A percentile compares a stretch with the other conserved stretches of the same genome.
Evolutionary conservation across 2,329 filamentous ascomycete species (phyloP).

Genomic region (Trichoderma koningiopsis): DNA sequence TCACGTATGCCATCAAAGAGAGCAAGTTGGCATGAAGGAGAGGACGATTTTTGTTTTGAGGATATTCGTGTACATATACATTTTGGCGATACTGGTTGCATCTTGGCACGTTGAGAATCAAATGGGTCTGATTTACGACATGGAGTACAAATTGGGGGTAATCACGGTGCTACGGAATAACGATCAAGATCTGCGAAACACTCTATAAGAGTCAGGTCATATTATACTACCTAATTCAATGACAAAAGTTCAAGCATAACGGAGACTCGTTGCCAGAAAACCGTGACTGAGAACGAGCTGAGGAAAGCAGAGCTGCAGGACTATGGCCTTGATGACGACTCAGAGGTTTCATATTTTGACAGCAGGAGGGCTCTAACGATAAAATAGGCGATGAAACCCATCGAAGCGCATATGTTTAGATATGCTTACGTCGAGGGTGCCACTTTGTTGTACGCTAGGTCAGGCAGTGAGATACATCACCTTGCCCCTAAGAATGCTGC

Average conservation of each 20-base stretch:
- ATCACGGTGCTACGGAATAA: constrained; percentile 4
- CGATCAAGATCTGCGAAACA: background rate
- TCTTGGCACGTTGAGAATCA: background rate
- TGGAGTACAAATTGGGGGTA: background rate
- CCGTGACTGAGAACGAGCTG: background rate
- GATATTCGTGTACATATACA: background rate
- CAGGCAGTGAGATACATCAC: background rate
- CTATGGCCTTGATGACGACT: background rate
- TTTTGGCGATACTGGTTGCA: constrained; percentile 1
- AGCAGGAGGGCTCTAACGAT: background rate
- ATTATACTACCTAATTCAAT: background rate
- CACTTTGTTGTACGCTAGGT: background rate
- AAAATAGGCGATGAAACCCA: background rate
- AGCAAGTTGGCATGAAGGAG: constrained; percentile 3
- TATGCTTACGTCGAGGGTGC: background rate
- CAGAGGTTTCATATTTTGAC: background rate
- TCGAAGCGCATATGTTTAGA: background rate
- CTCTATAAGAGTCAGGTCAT: background rate
- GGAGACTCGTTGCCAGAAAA: background rate
- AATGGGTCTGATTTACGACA: constrained; percentile 2
- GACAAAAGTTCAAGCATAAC: background rate
- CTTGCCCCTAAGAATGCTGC: background rate
- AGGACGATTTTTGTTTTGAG: background rate
- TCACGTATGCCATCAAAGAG: constrained; percentile 11
- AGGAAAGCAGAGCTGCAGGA: background rate